Evolutionary conservation across 495 filamentous ascomycete species (phyloP).

Genomic region (Aspergillus taichungensis): DNA sequence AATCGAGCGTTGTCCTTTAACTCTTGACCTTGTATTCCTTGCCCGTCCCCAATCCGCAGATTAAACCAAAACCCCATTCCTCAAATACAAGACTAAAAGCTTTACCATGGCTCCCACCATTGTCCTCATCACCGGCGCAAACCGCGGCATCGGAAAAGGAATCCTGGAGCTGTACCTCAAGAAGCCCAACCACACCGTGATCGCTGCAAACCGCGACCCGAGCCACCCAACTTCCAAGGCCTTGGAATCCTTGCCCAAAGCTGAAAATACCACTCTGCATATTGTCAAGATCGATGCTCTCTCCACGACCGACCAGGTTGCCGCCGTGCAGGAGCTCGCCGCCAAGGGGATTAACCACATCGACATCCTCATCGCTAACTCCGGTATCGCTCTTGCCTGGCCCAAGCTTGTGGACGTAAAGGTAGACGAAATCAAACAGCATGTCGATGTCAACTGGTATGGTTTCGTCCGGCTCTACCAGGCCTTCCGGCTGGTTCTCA

Average conservation of each 20-base stretch:
- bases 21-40: too few species aligned
- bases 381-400: conserved; percentile 22
- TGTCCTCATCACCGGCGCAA: conserved; percentile 25
- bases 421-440: conserved; percentile 15
- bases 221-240: conserved; percentile 13
- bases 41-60: too few species aligned
- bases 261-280: conserved; percentile 24
- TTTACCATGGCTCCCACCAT: conserved; percentile 13
- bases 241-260: conserved; percentile 20
- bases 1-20: too few species aligned
- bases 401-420: conserved; percentile 11
- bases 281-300: conserved; percentile 35
- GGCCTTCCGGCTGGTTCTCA: conserved; percentile 16
- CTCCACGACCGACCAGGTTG: conserved; percentile 14
- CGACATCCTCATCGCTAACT: conserved; percentile 47
- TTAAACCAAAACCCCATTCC: too few species aligned
- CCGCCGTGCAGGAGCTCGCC: conserved; percentile 17
- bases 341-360: conserved; percentile 26
- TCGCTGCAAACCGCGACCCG: conserved; percentile 37
- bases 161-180: conserved; percentile 28
- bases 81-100: neutral
- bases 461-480: conserved; percentile 8
- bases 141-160: conserved; percentile 42
- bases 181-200: conserved; percentile 37
- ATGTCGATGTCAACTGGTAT: conserved; percentile 5